Base-by-base conservation (phyloP, 1,284 basidiomycete genomes). In the Boletus mariae region DNA sequence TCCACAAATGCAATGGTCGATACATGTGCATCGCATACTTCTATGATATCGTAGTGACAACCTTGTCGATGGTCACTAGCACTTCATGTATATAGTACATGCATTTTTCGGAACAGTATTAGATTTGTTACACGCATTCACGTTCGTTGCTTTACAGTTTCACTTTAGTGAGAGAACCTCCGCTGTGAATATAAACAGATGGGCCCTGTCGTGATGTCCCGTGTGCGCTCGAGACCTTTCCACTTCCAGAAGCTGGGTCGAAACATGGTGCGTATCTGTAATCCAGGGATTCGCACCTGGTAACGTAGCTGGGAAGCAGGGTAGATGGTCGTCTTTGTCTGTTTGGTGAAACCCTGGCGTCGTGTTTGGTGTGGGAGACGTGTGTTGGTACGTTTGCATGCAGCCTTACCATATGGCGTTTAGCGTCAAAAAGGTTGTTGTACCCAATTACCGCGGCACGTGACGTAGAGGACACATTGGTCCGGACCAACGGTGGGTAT, bases 401-500 rank as follows among this genome's bases (percentile, higher is more conserved):
- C 37, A 31, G 2, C 12, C 37, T 38, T 38, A 2, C 38, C 38
- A 38, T 28, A 43, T 28, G 20, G 3, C 17, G 40, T 25, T 13
- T 41, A 41, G 40, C 13, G 40, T 41, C 43, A 34, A 44, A 49
- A 31, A 42, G 49, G 37, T 43, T 38, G 47, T 38, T 52, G 54
- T 37, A 50, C 31, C 49, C 62, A 66, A 63, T 63, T 59, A 63
- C 61, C 61, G 62, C 40, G 51, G 40, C 7, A 37, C 35, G 35
- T 17, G 23, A 49, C 28, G 44, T 32, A 23, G 48, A 49, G 49
- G 6, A 15, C 32, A 5, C 12, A 10, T 15, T 13, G 12, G 10
- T 47, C 46, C 53, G 60, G 57, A 43, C 31, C 20, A 17, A 42
- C 61, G 63, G 65, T 64, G 62, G 65, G 59, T 66, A 60, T 61